phyloP scores from a whole-genome alignment of 2,329 filamentous ascomycete species.

The Reticulascus tulasneorum region DNA sequence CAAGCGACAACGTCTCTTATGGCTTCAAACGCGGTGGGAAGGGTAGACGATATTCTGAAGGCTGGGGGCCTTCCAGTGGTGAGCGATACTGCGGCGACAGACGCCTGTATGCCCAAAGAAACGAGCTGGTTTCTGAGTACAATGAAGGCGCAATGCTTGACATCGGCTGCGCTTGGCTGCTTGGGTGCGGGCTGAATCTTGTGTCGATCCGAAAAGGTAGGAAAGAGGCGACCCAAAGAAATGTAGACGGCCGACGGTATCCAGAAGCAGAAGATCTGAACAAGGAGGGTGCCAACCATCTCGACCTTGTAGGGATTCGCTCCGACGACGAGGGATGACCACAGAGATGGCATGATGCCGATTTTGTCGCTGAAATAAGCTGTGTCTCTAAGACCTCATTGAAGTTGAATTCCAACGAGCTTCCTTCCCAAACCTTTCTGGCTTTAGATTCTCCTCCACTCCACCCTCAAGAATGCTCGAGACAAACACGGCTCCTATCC shows the following conservation, averaged over 20 bases:
- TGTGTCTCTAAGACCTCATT: no score
- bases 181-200: conserved; percentile 50
- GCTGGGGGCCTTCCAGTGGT: conserved; percentile 19
- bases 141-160: conserved; percentile 37
- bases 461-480: no score
- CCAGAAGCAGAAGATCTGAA: conserved; percentile 45
- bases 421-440: no score
- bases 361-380: no score
- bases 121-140: conserved; percentile 46
- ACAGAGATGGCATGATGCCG: no score
- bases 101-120: no score
- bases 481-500: no score
- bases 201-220: conserved; percentile 44
- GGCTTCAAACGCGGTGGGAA: conserved; percentile 34
- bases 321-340: conserved; percentile 16
- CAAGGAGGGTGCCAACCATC: conserved; percentile 31
- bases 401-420: no score
- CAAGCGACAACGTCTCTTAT: conserved; percentile 36
- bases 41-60: conserved; percentile 31
- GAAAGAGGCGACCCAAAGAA: conserved; percentile 37
- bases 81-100: no score
- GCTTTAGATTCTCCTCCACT: no score
- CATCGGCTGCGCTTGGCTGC: conserved; percentile 42
- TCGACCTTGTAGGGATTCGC: conserved; percentile 32
- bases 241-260: conserved; percentile 37